Evolutionary conservation across 2,329 filamentous ascomycete species (phyloP), one percentile per base, ranked within the genome.

Genomic region (Fusarium musae): DNA sequence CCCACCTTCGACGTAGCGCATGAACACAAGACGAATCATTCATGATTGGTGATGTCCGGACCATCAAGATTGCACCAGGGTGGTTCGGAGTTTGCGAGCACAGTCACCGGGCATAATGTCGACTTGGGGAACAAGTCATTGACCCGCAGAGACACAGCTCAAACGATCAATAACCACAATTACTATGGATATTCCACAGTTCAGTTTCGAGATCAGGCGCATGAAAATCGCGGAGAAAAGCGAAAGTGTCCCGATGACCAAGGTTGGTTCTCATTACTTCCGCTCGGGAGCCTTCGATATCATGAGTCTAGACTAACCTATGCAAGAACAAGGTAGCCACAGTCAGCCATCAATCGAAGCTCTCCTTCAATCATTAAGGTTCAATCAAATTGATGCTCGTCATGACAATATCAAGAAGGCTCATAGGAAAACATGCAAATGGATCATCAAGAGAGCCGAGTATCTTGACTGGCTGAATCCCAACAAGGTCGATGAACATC

Each of bases 371-470:
- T 74, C 72, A 3, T 28, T 75, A 16, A 42, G 17, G 9, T 77
- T 77, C 17, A 59, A 40, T 2, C 66, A 74, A 30, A 73, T 75
- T 2, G 53, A 69, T 23, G 46, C 71, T 9, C 69, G 69, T 2
- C 59, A 69, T 8, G 28, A 42, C 3, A 69, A 26, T 8, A 74
- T 73, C n/a, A 66, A 30, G 21, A 61, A 30, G 2, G 71, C 66
- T 5, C 66, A 77, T 10, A 6, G 13, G 1, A 36, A 53, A 40
- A 76, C 74, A 15, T 77, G 72, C 44, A 28, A 62, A 34, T 77
- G 75, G 75, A 30, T 77, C 1, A 8, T 64, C 0, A 13, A 56
- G 0, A 39, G 44, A 6, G 2, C 19, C 0, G 32, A 67, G 4
- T 77, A 77, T 11, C 10, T 46, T 2, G 17, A 23, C 10, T 78